Base-by-base conservation (phyloP, 2,329 filamentous ascomycete genomes). In the Canariomyces notabilis region DNA sequence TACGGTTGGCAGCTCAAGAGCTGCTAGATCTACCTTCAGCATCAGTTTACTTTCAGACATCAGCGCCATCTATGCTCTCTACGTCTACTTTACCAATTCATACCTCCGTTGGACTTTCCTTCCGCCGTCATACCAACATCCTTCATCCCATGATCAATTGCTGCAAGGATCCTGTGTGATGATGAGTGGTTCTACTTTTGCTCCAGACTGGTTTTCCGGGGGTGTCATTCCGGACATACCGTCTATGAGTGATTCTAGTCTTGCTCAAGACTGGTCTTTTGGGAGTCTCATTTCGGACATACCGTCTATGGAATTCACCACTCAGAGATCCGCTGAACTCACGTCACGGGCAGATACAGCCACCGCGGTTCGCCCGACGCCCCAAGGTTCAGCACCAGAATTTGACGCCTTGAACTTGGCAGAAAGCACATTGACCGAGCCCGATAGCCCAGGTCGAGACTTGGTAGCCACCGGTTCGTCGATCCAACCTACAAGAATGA, bases 201-300 rank as follows among this genome's bases (percentile, higher is more conserved):
- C 36, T 34, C 44, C 42, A 14, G 16, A 20, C 33, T 46, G 48
- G 44, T 41, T n/a, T 37, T 50, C 47, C 31, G 14, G 31, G 8
- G 15, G 15, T 8, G 15, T 46, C 19, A 18, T 33, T 31, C 39
- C 35, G 46, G 44, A 37, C 36, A 5, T 15, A 7, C 15, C 5
- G 3, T 40, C 32, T 22, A n/a, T n/a, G n/a, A n/a, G n/a, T n/a
- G n/a, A 18, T 5, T 21, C 15, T 15, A 22, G 32, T 22, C 29
- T 46, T 18, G 12, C 36, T 34, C 44, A 46, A 14, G 16, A 20
- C 33, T 46, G 48, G 44, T 41, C n/a, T 37, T 50, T 50, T 34
- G 14, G 31, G 8, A n/a, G 15, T 8, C 14, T 46, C 19, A 18
- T 33, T 31, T 39, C 35, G 46, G 44, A 37, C 36, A 5, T 15